Percentiles rank a stretch among this genome's conserved stretches.
Conservation (phyloP, 2,329 filamentous ascomycete genomes). For the Neonectria punicea region DNA sequence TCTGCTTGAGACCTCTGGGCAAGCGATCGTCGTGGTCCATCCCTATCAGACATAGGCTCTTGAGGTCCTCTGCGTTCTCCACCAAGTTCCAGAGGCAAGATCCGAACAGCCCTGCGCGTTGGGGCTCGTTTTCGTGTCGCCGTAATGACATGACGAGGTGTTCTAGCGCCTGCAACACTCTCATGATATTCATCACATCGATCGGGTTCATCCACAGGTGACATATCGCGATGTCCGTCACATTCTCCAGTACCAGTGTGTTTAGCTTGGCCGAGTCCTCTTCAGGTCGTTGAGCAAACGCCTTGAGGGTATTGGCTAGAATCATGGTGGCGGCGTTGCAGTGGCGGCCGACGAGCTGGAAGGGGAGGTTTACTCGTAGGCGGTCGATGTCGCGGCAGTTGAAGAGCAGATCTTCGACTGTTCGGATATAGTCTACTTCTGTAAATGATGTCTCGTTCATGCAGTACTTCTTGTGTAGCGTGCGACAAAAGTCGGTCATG, state of each 20-base stretch:
- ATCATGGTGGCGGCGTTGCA: constrained; percentile 61
- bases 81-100: constrained; percentile 62
- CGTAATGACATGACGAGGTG: constrained; percentile 60
- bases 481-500: constrained; percentile 57
- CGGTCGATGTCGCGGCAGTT: constrained; percentile 57
- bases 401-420: constrained; percentile 55
- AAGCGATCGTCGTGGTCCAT: constrained; percentile 54
- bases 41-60: constrained; percentile 61
- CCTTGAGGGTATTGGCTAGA: constrained; percentile 63
- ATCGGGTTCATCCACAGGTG: constrained; percentile 62
- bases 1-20: constrained; percentile 51
- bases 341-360: constrained; percentile 59
- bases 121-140: constrained; percentile 53
- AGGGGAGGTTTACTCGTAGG: constrained; percentile 62
- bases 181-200: constrained; percentile 61
- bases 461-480: constrained; percentile 58
- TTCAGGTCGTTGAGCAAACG: constrained; percentile 56
- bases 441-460: constrained; percentile 61
- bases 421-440: constrained; percentile 57
- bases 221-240: constrained; percentile 59
- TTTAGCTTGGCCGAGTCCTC: constrained; percentile 56
- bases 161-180: constrained; percentile 53
- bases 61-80: constrained; percentile 54
- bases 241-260: constrained; percentile 61
- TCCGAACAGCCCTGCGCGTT: constrained; percentile 52